Evolutionary conservation across 2,329 filamentous ascomycete genomes (phyloP).

Genomic region (Calonectria naviculata): DNA sequence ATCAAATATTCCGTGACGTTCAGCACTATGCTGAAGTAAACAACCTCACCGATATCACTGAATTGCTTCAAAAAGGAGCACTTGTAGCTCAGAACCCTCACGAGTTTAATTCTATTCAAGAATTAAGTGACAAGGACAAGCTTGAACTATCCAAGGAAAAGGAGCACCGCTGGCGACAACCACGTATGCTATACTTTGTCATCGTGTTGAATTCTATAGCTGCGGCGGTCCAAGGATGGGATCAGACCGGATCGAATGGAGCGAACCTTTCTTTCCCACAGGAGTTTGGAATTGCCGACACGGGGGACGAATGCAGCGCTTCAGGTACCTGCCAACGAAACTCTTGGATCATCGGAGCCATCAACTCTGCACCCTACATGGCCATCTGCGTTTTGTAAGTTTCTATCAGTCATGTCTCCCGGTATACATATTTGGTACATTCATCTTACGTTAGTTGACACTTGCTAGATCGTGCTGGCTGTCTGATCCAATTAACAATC

Average conservation of each 20-base stretch:
- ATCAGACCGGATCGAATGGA: constrained; percentile 71
- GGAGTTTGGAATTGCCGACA: constrained; percentile 22
- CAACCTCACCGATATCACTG: too few relatives aligned
- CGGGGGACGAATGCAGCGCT: constrained; percentile 34
- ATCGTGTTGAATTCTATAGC: too few relatives aligned
- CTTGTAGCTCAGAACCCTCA: too few relatives aligned
- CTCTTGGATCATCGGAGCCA: constrained; percentile 48
- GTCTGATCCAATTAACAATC: constrained; percentile 68
- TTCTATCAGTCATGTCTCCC: background rate
- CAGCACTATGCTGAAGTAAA: too few relatives aligned
- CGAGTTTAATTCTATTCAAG: too few relatives aligned
- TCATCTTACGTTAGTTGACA: background rate
- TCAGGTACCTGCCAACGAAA: constrained; percentile 45
- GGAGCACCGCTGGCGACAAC: too few relatives aligned
- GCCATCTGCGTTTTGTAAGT: constrained; percentile 68
- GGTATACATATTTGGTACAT: background rate
- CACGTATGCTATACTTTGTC: too few relatives aligned
- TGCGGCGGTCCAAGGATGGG: constrained; percentile 49
- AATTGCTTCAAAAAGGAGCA: too few relatives aligned
- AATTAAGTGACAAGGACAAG: too few relatives aligned
- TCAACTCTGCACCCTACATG: constrained; percentile 45
- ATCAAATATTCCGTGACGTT: too few relatives aligned
- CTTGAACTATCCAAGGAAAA: too few relatives aligned
- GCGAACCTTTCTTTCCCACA: constrained; percentile 70
- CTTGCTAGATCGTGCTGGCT: constrained; percentile 8